These are phyloP conservation scores for Theileria orientalis DNA, from an alignment of 169 alveolate species.

Conservation along the genomic window DNA sequence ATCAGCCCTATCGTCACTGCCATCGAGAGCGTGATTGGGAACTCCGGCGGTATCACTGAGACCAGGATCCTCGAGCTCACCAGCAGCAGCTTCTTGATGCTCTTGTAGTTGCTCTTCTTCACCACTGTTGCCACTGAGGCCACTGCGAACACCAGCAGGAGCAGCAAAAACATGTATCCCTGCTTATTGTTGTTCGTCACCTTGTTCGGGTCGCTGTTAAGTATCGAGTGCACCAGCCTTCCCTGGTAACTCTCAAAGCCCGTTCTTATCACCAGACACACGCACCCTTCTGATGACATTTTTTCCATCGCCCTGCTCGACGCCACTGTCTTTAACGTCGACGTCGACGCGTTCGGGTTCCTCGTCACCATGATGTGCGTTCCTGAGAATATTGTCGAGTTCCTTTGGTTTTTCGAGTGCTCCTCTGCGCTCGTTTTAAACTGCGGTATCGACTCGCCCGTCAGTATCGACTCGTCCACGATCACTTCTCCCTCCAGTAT, in stretches of 20 bases:
- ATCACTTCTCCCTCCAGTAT: slow-evolving; percentile 71
- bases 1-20: slow-evolving; percentile 94
- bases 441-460: slow-evolving; percentile 85
- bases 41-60: slow-evolving; percentile 98
- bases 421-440: slow-evolving; percentile 63
- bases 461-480: slow-evolving; percentile 81
- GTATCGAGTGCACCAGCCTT: slow-evolving; percentile 93
- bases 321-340: background rate
- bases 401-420: slow-evolving; percentile 67
- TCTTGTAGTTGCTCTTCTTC: slow-evolving; percentile 57
- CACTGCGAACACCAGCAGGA: slow-evolving; percentile 90
- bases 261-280: slow-evolving; percentile 67
- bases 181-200: slow-evolving; percentile 88
- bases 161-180: slow-evolving; percentile 88
- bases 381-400: slow-evolving; percentile 91
- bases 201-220: slow-evolving; percentile 86
- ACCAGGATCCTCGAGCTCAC: slow-evolving; percentile 95
- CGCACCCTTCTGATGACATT: slow-evolving; percentile 61
- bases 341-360: slow-evolving; percentile 43
- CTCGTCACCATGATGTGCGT: slow-evolving; percentile 85
- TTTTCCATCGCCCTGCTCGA: slow-evolving; percentile 15
- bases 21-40: slow-evolving; percentile 96
- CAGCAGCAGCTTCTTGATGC: slow-evolving; percentile 83
- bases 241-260: slow-evolving; percentile 95
- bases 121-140: slow-evolving; percentile 91